A percentile compares a stretch with the other conserved stretches of the same genome.
Evolutionary conservation across 2,329 filamentous ascomycete genomes (phyloP).

Genomic region (Albifimbria verrucaria): DNA sequence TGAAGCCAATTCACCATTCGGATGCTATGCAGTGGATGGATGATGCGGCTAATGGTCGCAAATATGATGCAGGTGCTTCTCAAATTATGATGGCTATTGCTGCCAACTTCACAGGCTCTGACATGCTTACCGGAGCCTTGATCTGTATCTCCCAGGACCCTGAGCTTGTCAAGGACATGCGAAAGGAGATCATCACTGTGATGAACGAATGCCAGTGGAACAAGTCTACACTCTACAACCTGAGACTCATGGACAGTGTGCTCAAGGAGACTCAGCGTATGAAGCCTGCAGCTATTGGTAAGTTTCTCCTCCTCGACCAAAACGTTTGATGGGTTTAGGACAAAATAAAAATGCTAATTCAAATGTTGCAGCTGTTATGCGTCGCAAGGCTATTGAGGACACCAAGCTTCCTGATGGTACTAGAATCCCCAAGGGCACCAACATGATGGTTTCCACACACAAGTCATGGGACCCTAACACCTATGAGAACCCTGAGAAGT

Average conservation of each 20-base stretch:
- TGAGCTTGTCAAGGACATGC: background rate
- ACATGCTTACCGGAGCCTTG: background rate
- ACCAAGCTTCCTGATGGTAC: slow-evolving; percentile 14
- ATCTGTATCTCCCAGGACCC: background rate
- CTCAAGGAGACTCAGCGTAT: slow-evolving; percentile 21
- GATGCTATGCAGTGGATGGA: background rate
- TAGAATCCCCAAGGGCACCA: slow-evolving; percentile 15
- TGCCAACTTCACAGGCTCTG: background rate
- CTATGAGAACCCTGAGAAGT: slow-evolving; percentile 14
- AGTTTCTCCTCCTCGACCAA: background rate
- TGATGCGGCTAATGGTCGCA: background rate
- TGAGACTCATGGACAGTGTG: slow-evolving; percentile 22
- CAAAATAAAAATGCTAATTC: background rate
- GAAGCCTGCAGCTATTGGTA: slow-evolving; percentile 16
- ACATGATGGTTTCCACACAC: slow-evolving; percentile 9
- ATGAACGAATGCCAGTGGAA: background rate
- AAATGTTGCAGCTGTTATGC: slow-evolving; percentile 5
- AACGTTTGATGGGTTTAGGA: background rate
- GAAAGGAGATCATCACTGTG: background rate
- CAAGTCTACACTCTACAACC: slow-evolving; percentile 18
- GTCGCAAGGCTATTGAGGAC: slow-evolving; percentile 9
- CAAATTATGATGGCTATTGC: background rate
- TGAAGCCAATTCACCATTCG: background rate
- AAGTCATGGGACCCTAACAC: slow-evolving; percentile 12
- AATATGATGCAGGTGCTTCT: background rate